A percentile compares a stretch with the other conserved stretches of the same genome.
Evolutionary conservation across 108 stramenopile species (phyloP).

Genomic region (Pseudonitzschia multistriata): DNA sequence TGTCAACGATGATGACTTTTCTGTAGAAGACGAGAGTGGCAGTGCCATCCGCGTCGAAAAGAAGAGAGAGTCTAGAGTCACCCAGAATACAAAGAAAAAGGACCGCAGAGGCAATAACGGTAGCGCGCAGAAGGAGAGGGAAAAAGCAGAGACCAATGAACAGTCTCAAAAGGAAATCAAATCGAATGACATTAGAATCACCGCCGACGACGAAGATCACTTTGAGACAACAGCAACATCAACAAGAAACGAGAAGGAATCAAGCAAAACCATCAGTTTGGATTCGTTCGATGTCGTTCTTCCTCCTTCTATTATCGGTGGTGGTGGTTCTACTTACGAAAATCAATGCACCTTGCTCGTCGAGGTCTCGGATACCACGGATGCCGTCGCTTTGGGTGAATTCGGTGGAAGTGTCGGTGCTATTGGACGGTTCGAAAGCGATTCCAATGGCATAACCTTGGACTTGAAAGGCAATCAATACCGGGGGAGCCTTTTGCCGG

Average conservation of each 20-base stretch:
- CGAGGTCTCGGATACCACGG: conserved; percentile 53
- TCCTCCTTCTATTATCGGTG: conserved; percentile 17
- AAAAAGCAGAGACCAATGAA: neutral
- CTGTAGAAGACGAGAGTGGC: neutral
- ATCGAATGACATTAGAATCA: neutral
- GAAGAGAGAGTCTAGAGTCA: too few relatives aligned
- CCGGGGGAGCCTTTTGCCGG: conserved; percentile 67
- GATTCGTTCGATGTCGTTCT: conserved; percentile 40
- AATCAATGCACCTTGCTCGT: conserved; percentile 57
- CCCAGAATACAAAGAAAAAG: neutral
- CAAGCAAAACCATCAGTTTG: neutral
- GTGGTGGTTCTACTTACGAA: neutral
- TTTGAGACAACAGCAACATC: neutral
- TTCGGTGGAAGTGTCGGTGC: conserved; percentile 75
- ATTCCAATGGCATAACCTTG: conserved; percentile 42
- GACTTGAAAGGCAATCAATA: conserved; percentile 83
- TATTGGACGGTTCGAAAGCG: conserved; percentile 76
- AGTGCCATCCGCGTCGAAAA: neutral
- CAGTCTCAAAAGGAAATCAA: neutral
- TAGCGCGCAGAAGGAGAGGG: neutral
- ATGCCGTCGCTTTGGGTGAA: conserved; percentile 49
- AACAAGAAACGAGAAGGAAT: conserved; percentile 1
- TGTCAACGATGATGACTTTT: neutral
- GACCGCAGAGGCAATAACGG: neutral
- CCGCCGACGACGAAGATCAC: neutral